These are phyloP conservation scores for Exophiala phaeomuriformis DNA, from an alignment of 2,329 filamentous ascomycete species.

Conservation along the genomic window DNA sequence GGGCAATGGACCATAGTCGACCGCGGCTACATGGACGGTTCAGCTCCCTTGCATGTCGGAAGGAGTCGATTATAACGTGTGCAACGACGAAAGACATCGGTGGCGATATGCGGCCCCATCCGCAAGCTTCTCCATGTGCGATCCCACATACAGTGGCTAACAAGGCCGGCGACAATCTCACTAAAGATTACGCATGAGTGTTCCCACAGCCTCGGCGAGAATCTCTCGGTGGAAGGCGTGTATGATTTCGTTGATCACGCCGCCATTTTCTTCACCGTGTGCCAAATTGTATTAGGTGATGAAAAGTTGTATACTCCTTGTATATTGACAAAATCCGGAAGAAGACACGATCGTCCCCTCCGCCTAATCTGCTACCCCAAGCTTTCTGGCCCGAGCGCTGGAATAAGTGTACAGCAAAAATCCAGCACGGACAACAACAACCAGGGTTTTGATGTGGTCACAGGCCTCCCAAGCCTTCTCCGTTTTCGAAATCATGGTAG, in stretches of 20 bases:
- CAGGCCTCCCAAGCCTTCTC: slow-evolving; percentile 45
- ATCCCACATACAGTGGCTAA: slow-evolving; percentile 46
- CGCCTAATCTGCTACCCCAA: slow-evolving; percentile 44
- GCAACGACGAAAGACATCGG: slow-evolving; percentile 44
- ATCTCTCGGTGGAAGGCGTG: slow-evolving; percentile 43
- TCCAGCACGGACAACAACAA: slow-evolving; percentile 46
- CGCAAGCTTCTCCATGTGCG: slow-evolving; percentile 44
- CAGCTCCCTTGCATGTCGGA: neutral
- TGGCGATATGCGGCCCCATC: slow-evolving; percentile 42
- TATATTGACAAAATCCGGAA: too few species aligned
- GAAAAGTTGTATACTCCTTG: slow-evolving; percentile 41
- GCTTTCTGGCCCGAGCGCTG: slow-evolving; percentile 47
- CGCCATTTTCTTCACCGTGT: slow-evolving; percentile 40
- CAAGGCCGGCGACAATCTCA: slow-evolving; percentile 44
- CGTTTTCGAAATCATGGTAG: slow-evolving; percentile 31
- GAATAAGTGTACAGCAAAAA: slow-evolving; percentile 48
- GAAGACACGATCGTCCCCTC: slow-evolving; percentile 30
- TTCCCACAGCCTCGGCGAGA: slow-evolving; percentile 44
- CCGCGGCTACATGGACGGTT: slow-evolving; percentile 44
- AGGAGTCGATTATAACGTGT: slow-evolving; percentile 4
- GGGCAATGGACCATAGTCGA: slow-evolving; percentile 61
- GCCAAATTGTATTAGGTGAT: slow-evolving; percentile 45
- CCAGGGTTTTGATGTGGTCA: slow-evolving; percentile 47
- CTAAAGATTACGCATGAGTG: slow-evolving; percentile 47
- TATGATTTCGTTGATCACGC: slow-evolving; percentile 41